Conservation (phyloP, 129 eudicot species). For the Centaurea solstitialis region DNA sequence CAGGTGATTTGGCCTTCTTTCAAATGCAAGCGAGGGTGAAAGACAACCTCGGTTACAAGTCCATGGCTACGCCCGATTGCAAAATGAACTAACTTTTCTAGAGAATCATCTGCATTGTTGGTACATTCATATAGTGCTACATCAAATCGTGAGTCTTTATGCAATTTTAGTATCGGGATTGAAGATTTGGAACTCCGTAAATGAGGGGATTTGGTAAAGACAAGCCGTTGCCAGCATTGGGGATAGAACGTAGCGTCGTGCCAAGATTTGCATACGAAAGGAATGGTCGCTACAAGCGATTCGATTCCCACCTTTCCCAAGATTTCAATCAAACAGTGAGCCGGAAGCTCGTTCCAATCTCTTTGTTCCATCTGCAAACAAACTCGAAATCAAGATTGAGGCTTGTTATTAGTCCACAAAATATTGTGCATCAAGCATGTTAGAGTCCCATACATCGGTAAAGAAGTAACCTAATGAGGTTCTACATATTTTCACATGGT, state of each 20-base stretch:
- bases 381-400: neutral
- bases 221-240: conserved; percentile 23
- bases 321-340: conserved; percentile 14
- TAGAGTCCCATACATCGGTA: neutral
- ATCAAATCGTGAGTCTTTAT: neutral
- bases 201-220: conserved; percentile 5
- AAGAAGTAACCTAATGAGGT: no score
- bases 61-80: conserved; percentile 19
- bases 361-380: neutral
- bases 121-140: neutral
- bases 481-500: no score
- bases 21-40: neutral
- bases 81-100: conserved; percentile 11
- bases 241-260: conserved; percentile 20
- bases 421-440: neutral
- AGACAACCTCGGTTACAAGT: conserved; percentile 13
- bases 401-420: neutral
- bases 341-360: conserved; percentile 20
- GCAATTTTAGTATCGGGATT: neutral
- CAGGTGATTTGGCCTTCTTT: conserved; percentile 1
- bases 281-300: conserved; percentile 9
- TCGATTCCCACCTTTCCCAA: conserved; percentile 23
- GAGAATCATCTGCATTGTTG: neutral
- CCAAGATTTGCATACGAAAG: conserved; percentile 31
- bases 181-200: neutral